Evolutionary conservation across 768 basidiomycete species (phyloP), one percentile per base, ranked within the genome.

Genomic region (Macrolepiota fuliginosa): DNA sequence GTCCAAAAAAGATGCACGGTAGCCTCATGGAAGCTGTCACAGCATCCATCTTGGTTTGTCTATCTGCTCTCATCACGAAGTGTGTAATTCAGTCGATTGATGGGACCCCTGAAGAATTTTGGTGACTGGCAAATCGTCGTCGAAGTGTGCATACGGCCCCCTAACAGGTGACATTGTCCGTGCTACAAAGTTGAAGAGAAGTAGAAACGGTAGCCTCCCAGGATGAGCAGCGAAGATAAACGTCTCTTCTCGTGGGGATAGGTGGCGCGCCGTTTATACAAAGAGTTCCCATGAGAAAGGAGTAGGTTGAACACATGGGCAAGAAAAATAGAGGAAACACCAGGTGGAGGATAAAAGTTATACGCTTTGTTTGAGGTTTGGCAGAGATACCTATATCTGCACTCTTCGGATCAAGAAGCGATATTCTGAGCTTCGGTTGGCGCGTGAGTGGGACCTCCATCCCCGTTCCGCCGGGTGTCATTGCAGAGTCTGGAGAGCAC

Each of bases 1-100:
- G 47, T 54, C 32, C 55, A 62, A 25, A 29, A 37, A 58, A 24
- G 58, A 25, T 29, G 39, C 27, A 54, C 35, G 57, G 52, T 59
- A 59, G 37, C 52, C 51, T 60, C 52, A 59, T 59, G 62, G 57
- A 54, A 45, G 56, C 25, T 37, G 35, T 39, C 12, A 25, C 54
- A 36, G 11, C 47, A 52, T 54, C 29, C 17, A 25, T n/a, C 45
- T n/a, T 37, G n/a, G 45, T 39, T 62, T 32, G 32, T 55, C 19
- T 36, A 58, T 39, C 45, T n/a, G 19, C 36, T 58, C 46, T n/a
- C 56, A 58, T 39, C 49, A 39, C 57, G 47, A 58, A 58, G 36
- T n/a, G 36, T 5, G n/a, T 45, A 57, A 57, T 42, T 17, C 13
- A 19, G 17, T 4, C 52, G 46, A 54, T 24, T 39, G 54, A 55